Conservation (phyloP, 192 early-diverging fungal genomes). For the Coemansia sp. region DNA sequence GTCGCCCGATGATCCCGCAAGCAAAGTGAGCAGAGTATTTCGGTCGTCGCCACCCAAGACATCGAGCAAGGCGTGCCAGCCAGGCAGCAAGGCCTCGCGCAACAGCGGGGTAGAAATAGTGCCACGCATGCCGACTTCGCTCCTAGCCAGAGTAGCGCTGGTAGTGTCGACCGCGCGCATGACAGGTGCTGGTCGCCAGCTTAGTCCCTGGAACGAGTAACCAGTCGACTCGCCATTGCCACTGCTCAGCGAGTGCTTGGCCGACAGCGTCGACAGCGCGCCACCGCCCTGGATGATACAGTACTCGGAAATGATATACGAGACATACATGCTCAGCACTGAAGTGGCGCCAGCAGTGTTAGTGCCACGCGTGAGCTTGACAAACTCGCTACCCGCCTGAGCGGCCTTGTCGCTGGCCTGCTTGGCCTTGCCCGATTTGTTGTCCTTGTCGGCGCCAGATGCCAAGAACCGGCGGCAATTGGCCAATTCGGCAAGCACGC, state of each 20-base stretch:
- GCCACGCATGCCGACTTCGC: conserved; percentile 5
- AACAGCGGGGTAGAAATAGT: conserved; percentile 30
- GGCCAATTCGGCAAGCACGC: conserved; percentile 33
- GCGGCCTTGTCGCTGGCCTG: not conserved
- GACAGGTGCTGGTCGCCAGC: conserved; percentile 37
- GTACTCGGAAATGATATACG: conserved; percentile 49
- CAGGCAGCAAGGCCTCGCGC: conserved; percentile 46
- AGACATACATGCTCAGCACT: conserved; percentile 29
- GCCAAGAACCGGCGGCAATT: conserved; percentile 14
- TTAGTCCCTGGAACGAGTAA: conserved; percentile 29
- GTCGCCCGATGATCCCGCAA: conserved; percentile 24
- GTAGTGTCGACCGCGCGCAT: not conserved
- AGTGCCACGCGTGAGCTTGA: conserved; percentile 44
- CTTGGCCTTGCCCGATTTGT: not conserved
- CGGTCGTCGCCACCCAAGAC: conserved; percentile 30
- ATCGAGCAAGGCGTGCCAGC: conserved; percentile 48
- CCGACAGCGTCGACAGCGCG: not conserved
- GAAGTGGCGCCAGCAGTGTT: conserved; percentile 32
- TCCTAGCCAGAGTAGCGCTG: not conserved
- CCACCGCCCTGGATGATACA: conserved; percentile 51
- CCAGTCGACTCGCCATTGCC: not conserved
- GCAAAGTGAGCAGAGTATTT: conserved; percentile 22
- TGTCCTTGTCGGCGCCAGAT: not conserved
- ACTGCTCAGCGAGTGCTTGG: not conserved
- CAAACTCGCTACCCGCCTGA: conserved; percentile 12